phyloP scores from a whole-genome alignment of 2,329 filamentous ascomycete species.

The Ramularia endophylla region DNA sequence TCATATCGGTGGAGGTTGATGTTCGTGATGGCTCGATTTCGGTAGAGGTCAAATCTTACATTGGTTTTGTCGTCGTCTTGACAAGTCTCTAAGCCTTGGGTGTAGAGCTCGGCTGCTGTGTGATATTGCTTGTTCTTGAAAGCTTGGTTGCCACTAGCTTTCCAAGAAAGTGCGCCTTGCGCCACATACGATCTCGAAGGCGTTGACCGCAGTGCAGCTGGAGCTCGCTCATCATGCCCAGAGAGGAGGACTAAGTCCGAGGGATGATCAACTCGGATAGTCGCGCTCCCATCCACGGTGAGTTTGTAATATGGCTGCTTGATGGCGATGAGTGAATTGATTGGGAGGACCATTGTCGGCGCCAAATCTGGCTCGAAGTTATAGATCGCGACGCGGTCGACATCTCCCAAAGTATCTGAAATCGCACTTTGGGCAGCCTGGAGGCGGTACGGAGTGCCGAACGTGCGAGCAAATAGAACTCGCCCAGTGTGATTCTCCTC shows the following conservation, averaged over 20 bases:
- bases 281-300: constrained; percentile 7
- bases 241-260: constrained; percentile 20
- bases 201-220: constrained; percentile 3
- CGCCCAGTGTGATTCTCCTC: constrained; percentile 20
- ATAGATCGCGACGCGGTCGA: constrained; percentile 25
- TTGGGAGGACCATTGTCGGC: constrained; percentile 8
- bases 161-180: too few species aligned
- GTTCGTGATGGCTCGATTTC: constrained; percentile 21
- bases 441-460: constrained; percentile 10
- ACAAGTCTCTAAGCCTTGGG: constrained; percentile 5
- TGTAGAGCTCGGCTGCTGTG: constrained; percentile 13
- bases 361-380: constrained; percentile 8
- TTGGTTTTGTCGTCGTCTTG: background rate
- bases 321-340: constrained; percentile 17
- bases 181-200: too few species aligned
- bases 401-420: constrained; percentile 33
- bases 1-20: constrained; percentile 18
- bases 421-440: constrained; percentile 19
- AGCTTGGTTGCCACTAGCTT: constrained; percentile 18
- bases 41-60: constrained; percentile 14
- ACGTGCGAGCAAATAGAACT: constrained; percentile 16
- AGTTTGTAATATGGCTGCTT: constrained; percentile 26
- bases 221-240: constrained; percentile 7
- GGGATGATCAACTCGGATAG: constrained; percentile 25
- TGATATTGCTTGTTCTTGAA: constrained; percentile 12